Conservation (phyloP, 352 stramenopile species). For the Phytophthora syringae region DNA sequence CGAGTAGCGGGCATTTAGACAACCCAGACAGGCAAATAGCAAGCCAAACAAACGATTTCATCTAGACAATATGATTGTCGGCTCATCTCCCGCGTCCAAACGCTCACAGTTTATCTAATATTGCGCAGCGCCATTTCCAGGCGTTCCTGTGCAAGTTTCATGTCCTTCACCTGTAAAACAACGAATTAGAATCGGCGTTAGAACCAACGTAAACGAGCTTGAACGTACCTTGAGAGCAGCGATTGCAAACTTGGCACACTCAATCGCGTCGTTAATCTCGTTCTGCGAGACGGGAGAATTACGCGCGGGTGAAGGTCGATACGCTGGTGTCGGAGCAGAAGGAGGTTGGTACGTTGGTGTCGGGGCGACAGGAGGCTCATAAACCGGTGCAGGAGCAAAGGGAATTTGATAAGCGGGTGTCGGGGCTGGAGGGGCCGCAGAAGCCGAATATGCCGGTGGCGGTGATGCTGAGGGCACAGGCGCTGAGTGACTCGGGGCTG, state of each 20-base stretch:
- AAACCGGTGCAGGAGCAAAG: constrained; percentile 8
- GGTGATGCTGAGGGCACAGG: constrained; percentile 11
- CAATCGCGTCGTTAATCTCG: constrained; percentile 85
- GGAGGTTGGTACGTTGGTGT: constrained; percentile 22
- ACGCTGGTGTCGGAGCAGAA: constrained; percentile 19
- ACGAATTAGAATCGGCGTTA: background rate
- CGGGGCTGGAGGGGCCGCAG: constrained; percentile 16
- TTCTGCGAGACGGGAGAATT: constrained; percentile 60
- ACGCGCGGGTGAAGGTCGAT: constrained; percentile 32
- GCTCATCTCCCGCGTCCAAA: background rate
- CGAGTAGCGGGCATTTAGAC: constrained; percentile 21
- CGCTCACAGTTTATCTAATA: constrained; percentile 55
- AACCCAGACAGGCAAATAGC: constrained; percentile 1
- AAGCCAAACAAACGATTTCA: background rate
- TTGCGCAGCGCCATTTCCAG: constrained; percentile 77
- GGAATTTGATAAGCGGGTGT: constrained; percentile 21
- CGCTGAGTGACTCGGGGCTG: constrained; percentile 24
- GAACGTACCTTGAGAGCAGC: constrained; percentile 74
- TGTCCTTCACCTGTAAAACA: constrained; percentile 70
- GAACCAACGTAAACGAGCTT: background rate
- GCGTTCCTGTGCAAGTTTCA: constrained; percentile 78
- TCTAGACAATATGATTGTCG: background rate
- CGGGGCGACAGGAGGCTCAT: constrained; percentile 14
- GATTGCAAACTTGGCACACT: constrained; percentile 84
- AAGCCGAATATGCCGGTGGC: constrained; percentile 15